Percentiles rank a stretch among this genome's conserved stretches.
Conservation (phyloP, 2,329 filamentous ascomycete species). For the Zymoseptoria tritici region DNA sequence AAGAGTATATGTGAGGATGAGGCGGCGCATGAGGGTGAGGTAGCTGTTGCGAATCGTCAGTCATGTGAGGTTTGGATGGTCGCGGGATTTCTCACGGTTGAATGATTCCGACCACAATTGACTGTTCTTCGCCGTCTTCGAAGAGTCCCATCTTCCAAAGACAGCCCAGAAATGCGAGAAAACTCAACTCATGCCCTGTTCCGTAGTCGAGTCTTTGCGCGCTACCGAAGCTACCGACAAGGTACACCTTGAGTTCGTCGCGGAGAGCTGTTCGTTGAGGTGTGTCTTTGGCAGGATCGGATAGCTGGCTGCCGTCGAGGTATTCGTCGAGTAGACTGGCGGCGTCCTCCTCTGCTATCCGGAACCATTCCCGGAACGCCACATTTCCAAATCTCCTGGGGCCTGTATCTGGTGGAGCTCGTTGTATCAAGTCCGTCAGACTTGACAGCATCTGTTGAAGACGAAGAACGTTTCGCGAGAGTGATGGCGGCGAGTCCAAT, state of each 20-base stretch:
- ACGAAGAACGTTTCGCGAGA: constrained; percentile 46
- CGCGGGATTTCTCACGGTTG: constrained; percentile 58
- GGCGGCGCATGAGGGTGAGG: constrained; percentile 66
- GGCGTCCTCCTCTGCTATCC: constrained; percentile 56
- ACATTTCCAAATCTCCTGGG: constrained; percentile 87
- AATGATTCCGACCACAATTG: constrained; percentile 72
- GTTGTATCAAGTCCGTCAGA: constrained; percentile 61
- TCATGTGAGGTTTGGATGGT: neutral
- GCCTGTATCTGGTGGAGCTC: constrained; percentile 76
- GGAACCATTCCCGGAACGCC: constrained; percentile 79
- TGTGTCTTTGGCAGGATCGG: neutral
- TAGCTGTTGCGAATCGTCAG: constrained; percentile 49
- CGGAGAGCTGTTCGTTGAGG: constrained; percentile 4
- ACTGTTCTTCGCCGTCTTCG: constrained; percentile 60
- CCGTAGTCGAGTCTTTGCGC: constrained; percentile 87
- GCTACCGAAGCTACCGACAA: constrained; percentile 82
- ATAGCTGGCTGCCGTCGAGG: constrained; percentile 10
- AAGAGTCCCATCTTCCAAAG: constrained; percentile 90
- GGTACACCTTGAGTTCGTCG: constrained; percentile 66
- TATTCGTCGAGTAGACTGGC: constrained; percentile 37
- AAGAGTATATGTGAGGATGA: constrained; percentile 86
- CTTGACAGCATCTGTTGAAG: constrained; percentile 59
- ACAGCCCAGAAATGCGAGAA: constrained; percentile 80
- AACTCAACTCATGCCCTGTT: constrained; percentile 91
- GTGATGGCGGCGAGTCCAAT: constrained; percentile 42